Evolutionary conservation across 2,329 filamentous ascomycete genomes (phyloP), one percentile per base, ranked within the genome.

Genomic region (Penicillium thymicola): DNA sequence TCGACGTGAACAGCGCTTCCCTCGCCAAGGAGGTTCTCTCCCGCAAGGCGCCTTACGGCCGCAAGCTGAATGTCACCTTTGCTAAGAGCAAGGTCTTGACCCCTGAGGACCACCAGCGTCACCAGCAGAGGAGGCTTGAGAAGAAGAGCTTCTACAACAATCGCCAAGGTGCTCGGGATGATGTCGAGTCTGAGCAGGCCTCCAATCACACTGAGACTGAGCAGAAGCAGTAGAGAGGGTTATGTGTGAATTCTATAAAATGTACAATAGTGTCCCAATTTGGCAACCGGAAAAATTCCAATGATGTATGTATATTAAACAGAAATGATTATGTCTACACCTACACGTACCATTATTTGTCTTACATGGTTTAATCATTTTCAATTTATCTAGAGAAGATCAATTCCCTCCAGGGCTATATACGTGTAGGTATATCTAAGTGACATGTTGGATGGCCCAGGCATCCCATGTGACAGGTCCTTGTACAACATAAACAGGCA

Each of bases 11-110:
- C 60, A 85, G 84, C 59, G 89, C 90, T n/a, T 67, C 76, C 53
- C 78, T 76, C 59, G 91, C 84, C 0, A 78, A 78, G 65, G 81
- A 85, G 53, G 63, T 78, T 14, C 77, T 96, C 38, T 62, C 72
- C 51, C 74, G 76, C 23, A 83, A 84, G 72, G 72, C 78, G 46
- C 76, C 92, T n/a, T 87, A 87, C 65, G 87, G 86, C 41, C 82
- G 90, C 54, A 69, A 72, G 51, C 75, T 96, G 62, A 82, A 81
- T 55, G 65, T 92, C 25, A 88, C 91, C 72, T 95, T 56, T 52
- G 46, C 62, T n/a, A 47, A 50, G n/a, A 40, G 76, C 75, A 82
- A 59, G 53, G 10, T 52, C 8, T 6, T 56, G 23, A 36, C 10
- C 2, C 48, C 48, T 3, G 54, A 46, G n/a, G 21, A 34, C 9